Conservation (phyloP, 148 eudicot species). For the Limonium bicolor region DNA sequence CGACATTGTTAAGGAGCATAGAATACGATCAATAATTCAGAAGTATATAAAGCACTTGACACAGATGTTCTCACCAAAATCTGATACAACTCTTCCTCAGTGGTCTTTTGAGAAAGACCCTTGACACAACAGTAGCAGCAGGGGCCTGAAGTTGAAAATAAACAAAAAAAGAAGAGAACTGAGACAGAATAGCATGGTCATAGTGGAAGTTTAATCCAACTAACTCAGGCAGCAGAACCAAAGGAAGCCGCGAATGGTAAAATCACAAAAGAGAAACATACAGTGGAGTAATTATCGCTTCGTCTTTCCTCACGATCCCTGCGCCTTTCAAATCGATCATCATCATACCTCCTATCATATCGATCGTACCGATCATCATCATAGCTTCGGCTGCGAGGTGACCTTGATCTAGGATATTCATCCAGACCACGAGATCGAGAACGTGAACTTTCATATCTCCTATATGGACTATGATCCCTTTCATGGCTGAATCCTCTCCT, state of each 20-base stretch:
- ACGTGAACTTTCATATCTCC: constrained; percentile 56
- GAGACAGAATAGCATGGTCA: constrained; percentile 1
- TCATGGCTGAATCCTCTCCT: constrained; percentile 55
- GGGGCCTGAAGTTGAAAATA: constrained; percentile 40
- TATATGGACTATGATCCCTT: constrained; percentile 58
- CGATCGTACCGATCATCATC: constrained; percentile 59
- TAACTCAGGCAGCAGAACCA: too few relatives aligned
- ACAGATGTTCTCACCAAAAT: constrained; percentile 44
- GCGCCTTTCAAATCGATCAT: constrained; percentile 55
- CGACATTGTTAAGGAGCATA: neutral
- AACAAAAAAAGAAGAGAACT: neutral
- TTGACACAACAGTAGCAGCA: constrained; percentile 94
- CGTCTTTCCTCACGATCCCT: constrained; percentile 75
- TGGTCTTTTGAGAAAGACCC: constrained; percentile 92
- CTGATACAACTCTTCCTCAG: constrained; percentile 91
- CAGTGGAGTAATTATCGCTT: constrained; percentile 54
- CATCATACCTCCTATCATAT: too few relatives aligned
- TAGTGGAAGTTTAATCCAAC: too few relatives aligned
- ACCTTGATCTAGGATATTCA: constrained; percentile 55
- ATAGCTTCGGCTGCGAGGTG: constrained; percentile 72
- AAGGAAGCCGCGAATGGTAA: neutral
- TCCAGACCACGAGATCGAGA: constrained; percentile 67
- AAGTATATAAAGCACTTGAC: neutral
- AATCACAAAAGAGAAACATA: constrained; percentile 12
- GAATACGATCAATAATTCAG: neutral